Evolutionary conservation across 768 basidiomycete genomes (phyloP), one percentile per base, ranked within the genome.

Genomic region (Collybia sp.): DNA sequence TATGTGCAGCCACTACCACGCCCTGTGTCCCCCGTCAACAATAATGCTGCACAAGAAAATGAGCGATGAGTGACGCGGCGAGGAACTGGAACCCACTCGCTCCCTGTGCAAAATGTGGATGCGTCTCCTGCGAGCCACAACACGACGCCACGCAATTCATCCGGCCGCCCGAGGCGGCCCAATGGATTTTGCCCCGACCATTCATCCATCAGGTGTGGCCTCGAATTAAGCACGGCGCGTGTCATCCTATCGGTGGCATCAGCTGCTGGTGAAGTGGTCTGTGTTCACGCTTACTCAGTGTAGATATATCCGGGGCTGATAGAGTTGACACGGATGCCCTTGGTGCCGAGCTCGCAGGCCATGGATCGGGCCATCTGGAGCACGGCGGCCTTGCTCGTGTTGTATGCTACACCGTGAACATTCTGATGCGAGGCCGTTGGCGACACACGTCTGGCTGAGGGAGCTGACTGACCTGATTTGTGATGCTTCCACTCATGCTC

Each of bases 301-400:
- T 82, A 82, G 30, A 86, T 83, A 53, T 84, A 78, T 17, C 87
- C 86, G 0, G 85, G 86, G 43, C 82, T 85, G 46, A 89, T 66
- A 3, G 76, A 67, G 58, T 89, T 89, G 49, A 86, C 85, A 2
- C 86, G 71, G 41, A 89, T 88, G 2, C 68, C 63, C 53, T 80
- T 68, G n/a, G 63, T 63, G 3, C 83, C 85, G 1, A 88, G 73
- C 55, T 89, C 87, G 58, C 83, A 85, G 2, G 85, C 86, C 77
- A 89, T 76, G 53, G 81, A 84, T 32, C 87, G 79, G 2, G 69
- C 77, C 82, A 87, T 85, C 65, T 89, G 87, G 31, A 87, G 51
- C n/a, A 89, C 82, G n/a, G 82, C 87, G 1, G 82, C 71, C 65
- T 88, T 89, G 62, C 78, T 80, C 16, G 78, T 76, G 59, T 86